Conservation (phyloP, 768 basidiomycete genomes). For the Crucibulum laeve region DNA sequence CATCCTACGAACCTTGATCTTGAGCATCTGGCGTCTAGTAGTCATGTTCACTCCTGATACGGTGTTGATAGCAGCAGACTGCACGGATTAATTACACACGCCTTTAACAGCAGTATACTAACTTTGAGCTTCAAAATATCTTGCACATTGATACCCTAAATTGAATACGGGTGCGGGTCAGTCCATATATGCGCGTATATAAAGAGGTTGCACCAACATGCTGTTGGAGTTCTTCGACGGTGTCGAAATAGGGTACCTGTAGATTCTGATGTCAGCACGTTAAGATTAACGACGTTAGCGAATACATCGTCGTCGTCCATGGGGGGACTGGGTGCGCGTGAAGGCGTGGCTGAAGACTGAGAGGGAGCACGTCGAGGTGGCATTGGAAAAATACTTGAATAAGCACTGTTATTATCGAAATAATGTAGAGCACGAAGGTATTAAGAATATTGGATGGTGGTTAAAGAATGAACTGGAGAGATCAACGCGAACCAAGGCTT, state of each 20-base stretch:
- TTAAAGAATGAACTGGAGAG: too few relatives aligned
- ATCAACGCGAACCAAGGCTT: not conserved
- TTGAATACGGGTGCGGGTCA: conserved; percentile 4
- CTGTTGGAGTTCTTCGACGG: conserved; percentile 80
- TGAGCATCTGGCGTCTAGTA: conserved; percentile 82
- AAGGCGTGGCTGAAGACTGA: conserved; percentile 37
- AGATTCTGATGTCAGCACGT: not conserved
- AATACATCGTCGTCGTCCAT: conserved; percentile 38
- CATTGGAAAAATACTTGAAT: conserved; percentile 21
- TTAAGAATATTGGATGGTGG: not conserved
- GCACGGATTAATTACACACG: conserved; percentile 1
- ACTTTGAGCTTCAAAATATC: conserved; percentile 94
- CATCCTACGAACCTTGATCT: conserved; percentile 71
- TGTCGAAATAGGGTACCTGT: conserved; percentile 66
- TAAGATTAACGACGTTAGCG: not conserved
- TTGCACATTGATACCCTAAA: conserved; percentile 90
- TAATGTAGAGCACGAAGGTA: not conserved
- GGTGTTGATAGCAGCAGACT: conserved; percentile 82
- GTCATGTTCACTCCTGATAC: conserved; percentile 90
- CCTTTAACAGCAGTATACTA: conserved; percentile 8
- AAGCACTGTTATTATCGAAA: not conserved
- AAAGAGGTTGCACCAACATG: conserved; percentile 39
- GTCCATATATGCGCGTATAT: conserved; percentile 11
- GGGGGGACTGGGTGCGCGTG: conserved; percentile 44
- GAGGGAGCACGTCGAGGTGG: conserved; percentile 52